phyloP scores from a whole-genome alignment of 2,329 filamentous ascomycete genomes.

The Moelleriella libera region DNA sequence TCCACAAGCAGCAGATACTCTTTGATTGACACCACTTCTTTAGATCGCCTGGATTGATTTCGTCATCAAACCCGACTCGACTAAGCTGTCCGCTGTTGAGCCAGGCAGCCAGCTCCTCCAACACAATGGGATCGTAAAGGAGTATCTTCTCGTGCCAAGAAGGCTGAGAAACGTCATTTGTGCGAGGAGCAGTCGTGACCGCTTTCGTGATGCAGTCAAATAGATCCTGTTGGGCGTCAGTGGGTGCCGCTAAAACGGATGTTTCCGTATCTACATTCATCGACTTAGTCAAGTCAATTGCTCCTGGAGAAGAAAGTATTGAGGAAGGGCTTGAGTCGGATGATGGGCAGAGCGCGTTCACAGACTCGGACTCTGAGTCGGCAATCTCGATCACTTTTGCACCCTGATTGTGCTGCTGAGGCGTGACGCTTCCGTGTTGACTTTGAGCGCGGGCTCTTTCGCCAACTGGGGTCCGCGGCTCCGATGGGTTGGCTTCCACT shows the following conservation, averaged over 20 bases:
- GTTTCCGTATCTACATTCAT: constrained; percentile 30
- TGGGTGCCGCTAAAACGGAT: constrained; percentile 22
- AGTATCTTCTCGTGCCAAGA: constrained; percentile 90
- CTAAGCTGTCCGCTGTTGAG: constrained; percentile 59
- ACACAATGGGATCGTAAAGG: constrained; percentile 77
- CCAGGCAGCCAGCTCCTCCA: constrained; percentile 77
- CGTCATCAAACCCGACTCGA: constrained; percentile 48
- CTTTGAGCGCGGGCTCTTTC: background rate
- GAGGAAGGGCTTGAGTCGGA: constrained; percentile 19
- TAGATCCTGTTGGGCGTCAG: constrained; percentile 26
- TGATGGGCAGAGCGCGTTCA: constrained; percentile 13
- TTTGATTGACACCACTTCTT: constrained; percentile 84
- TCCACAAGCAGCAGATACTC: constrained; percentile 74
- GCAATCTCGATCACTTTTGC: constrained; percentile 29
- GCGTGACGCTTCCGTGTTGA: too few relatives aligned
- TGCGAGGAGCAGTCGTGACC: constrained; percentile 34
- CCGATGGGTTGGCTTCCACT: background rate
- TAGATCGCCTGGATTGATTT: constrained; percentile 50
- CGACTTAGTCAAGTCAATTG: constrained; percentile 27
- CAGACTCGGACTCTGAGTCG: constrained; percentile 32
- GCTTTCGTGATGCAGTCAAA: constrained; percentile 41
- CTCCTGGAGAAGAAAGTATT: constrained; percentile 28
- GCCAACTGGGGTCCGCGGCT: background rate
- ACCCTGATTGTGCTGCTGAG: background rate
- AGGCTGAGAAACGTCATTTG: constrained; percentile 33